Conservation (phyloP, 1,284 basidiomycete genomes). For the Apiotrichum gamsii region DNA sequence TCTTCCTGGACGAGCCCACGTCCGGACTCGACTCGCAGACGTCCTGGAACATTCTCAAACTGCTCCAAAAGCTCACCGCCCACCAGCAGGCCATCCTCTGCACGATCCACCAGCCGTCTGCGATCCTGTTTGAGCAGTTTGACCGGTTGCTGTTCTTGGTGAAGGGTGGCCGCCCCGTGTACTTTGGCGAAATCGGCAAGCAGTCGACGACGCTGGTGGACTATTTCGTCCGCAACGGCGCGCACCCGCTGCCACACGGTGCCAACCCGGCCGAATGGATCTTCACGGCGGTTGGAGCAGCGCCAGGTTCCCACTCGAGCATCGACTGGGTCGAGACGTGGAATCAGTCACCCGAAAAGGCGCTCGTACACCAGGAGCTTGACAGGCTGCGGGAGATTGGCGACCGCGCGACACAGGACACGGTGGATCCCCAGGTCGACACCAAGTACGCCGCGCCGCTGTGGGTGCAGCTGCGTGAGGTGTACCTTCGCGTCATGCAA, state of each 20-base stretch:
- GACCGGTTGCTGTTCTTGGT: slow-evolving; percentile 39
- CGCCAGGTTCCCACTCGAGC: slow-evolving; percentile 54
- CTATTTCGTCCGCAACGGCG: slow-evolving; percentile 18
- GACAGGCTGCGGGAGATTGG: slow-evolving; percentile 44
- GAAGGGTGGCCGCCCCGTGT: slow-evolving; percentile 42
- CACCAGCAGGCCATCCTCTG: slow-evolving; percentile 66
- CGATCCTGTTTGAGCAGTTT: slow-evolving; percentile 42
- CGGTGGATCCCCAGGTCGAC: slow-evolving; percentile 30
- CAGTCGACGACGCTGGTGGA: slow-evolving; percentile 45
- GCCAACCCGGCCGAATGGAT: slow-evolving; percentile 34
- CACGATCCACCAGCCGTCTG: slow-evolving; percentile 48
- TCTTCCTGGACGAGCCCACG: slow-evolving; percentile 49
- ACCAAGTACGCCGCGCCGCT: slow-evolving; percentile 56
- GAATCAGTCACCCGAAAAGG: slow-evolving; percentile 51
- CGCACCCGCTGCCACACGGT: slow-evolving; percentile 14
- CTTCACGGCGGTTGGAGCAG: slow-evolving; percentile 61
- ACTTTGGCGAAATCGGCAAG: slow-evolving; percentile 21
- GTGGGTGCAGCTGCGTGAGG: slow-evolving; percentile 52
- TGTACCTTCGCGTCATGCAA: slow-evolving; percentile 53
- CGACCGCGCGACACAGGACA: slow-evolving; percentile 21
- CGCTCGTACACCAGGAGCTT: slow-evolving; percentile 48
- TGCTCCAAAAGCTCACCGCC: slow-evolving; percentile 23
- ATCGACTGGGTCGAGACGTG: slow-evolving; percentile 69
- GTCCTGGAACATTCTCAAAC: slow-evolving; percentile 15
- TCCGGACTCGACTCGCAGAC: slow-evolving; percentile 23